Percentiles rank a stretch among this genome's conserved stretches.
phyloP scores from a whole-genome alignment of 2,329 filamentous ascomycete species.

The Fragosphaeria purpurea region DNA sequence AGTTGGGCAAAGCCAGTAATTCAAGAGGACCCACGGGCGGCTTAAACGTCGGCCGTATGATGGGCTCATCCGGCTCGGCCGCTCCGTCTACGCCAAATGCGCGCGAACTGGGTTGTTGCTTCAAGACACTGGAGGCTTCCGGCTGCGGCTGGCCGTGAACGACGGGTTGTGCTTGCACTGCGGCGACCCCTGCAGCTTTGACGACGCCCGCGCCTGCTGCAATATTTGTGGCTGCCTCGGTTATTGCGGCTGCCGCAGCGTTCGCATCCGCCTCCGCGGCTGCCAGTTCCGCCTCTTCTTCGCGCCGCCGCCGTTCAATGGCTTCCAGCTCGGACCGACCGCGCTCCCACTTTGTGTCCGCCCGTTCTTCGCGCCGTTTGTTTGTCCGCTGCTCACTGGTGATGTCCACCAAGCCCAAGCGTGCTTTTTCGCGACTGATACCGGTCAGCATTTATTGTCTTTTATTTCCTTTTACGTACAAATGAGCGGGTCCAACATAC shows the following conservation, averaged over 20 bases:
- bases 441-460: background rate
- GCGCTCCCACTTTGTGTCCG: constrained; percentile 79
- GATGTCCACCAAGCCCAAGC: constrained; percentile 51
- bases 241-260: background rate
- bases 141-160: no score
- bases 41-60: background rate
- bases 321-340: constrained; percentile 79
- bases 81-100: no score
- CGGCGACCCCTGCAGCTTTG: no score
- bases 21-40: constrained; percentile 36
- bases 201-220: no score
- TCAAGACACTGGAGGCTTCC: no score
- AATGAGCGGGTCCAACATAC: no score
- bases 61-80: no score
- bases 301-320: constrained; percentile 56
- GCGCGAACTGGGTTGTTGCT: no score
- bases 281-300: constrained; percentile 24
- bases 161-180: no score
- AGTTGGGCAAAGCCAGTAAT: constrained; percentile 48
- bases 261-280: background rate
- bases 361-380: constrained; percentile 67
- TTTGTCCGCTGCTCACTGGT: constrained; percentile 72
- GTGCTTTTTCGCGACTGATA: constrained; percentile 55
- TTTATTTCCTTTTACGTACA: no score
- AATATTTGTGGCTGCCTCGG: background rate